Conservation (phyloP, 202 grass and related monocot species). For the Setaria viridis region DNA sequence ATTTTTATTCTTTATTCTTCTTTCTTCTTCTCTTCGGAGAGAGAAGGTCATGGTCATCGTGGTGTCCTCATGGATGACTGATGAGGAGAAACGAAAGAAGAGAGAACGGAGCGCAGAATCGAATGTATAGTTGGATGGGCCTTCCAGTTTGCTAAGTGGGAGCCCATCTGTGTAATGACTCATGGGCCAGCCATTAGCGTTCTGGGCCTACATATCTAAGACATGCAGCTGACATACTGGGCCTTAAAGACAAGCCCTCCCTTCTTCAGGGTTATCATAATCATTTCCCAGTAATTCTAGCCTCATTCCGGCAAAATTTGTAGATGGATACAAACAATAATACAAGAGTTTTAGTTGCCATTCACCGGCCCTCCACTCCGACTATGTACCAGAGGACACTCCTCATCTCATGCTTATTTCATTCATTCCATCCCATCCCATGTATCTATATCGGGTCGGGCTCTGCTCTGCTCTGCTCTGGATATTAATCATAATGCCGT, state of each 20-base stretch:
- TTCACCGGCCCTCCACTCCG: conserved; percentile 39
- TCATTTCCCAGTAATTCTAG: conserved; percentile 45
- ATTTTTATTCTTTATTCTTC: too few species aligned
- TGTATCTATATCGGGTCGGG: conserved; percentile 47
- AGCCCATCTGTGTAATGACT: not conserved
- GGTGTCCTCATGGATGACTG: too few species aligned
- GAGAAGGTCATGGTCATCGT: too few species aligned
- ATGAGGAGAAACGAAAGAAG: too few species aligned
- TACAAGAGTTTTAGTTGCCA: conserved; percentile 23
- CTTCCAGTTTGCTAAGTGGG: not conserved
- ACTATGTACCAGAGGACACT: conserved; percentile 47
- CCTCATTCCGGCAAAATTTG: conserved; percentile 63
- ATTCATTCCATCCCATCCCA: conserved; percentile 27
- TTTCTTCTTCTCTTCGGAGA: too few species aligned
- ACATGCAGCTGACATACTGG: too few species aligned
- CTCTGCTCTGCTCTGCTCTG: conserved; percentile 16
- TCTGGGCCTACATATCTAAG: not conserved
- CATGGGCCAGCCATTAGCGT: not conserved
- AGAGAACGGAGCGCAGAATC: too few species aligned
- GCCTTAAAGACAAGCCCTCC: not conserved
- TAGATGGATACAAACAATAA: conserved; percentile 43
- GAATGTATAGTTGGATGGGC: too few species aligned
- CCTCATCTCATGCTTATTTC: conserved; percentile 45
- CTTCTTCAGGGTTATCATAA: not conserved
- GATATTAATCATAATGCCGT: conserved; percentile 21